Percentiles rank a stretch among this genome's conserved stretches.
phyloP scores from a whole-genome alignment of 2,329 filamentous ascomycete genomes.

The Fusarium irregulare region DNA sequence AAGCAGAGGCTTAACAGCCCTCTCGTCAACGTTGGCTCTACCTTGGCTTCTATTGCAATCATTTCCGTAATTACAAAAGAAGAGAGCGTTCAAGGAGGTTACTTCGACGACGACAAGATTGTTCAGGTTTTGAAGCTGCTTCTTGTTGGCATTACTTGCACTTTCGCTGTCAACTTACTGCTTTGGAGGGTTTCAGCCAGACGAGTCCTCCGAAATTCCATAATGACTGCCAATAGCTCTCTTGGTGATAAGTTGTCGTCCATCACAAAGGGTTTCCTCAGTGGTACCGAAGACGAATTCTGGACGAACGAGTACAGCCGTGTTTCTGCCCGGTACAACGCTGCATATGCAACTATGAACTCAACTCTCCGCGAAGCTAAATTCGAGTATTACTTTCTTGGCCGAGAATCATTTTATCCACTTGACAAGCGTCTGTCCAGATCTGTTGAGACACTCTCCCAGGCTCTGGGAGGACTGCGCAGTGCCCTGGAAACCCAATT shows the following conservation, averaged over 20 bases:
- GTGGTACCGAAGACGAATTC: conserved; percentile 82
- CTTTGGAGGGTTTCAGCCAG: conserved; percentile 84
- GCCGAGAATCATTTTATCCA: conserved; percentile 81
- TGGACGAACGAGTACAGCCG: conserved; percentile 72
- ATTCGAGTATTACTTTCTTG: conserved; percentile 86
- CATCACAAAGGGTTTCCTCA: conserved; percentile 86
- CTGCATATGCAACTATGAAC: conserved; percentile 75
- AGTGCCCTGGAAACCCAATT: conserved; percentile 94
- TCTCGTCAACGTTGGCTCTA: conserved; percentile 85
- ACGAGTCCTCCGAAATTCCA: conserved; percentile 75
- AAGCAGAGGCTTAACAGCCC: conserved; percentile 84
- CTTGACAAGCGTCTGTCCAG: conserved; percentile 84
- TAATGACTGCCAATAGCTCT: conserved; percentile 77
- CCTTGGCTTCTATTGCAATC: conserved; percentile 85
- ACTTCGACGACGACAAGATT: conserved; percentile 85
- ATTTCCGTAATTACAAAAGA: conserved; percentile 94
- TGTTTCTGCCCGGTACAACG: conserved; percentile 72
- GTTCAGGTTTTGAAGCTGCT: conserved; percentile 86
- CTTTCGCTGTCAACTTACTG: conserved; percentile 79
- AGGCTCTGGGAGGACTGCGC: conserved; percentile 88
- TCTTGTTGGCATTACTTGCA: conserved; percentile 78
- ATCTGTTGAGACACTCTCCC: conserved; percentile 85
- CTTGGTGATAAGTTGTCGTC: conserved; percentile 84
- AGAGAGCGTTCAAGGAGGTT: conserved; percentile 83
- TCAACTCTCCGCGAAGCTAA: conserved; percentile 87